Base-by-base conservation (phyloP, 495 filamentous ascomycete species). In the Hypoxylon cercidicola region DNA sequence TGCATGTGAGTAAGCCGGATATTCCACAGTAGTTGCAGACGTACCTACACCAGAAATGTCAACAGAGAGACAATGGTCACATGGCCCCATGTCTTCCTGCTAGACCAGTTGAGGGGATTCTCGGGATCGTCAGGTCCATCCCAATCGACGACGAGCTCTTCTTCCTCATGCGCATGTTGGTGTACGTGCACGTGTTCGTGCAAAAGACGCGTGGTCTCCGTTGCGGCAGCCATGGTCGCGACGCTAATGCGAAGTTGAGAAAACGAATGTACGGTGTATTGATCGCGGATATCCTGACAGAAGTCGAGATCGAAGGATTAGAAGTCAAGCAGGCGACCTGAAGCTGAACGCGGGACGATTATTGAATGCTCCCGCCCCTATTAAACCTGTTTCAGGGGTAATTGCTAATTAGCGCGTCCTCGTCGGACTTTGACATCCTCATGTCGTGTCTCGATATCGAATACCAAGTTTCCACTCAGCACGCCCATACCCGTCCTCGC, bases 121-220 rank as follows among this genome's bases (percentile, higher is more conserved):
- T 74, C 72, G 0, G 81, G 82, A 55, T 87, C 84, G 55, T 84
- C 76, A 2, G 81, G 79, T 0, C 82, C 82, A 68, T 85, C 78
- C 82, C 82, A 87, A 37, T 77, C 73, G 6, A 37, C 30, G 47
- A 51, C 18, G 25, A 20, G 2, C n/a, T n/a, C n/a, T 19, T 20
- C 30, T 13, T 10, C 30, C 9, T 51, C 47, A 6, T 51, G 12
- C 7, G 25, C 25, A 28, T 28, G 25, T 7, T 28, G 25, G 25
- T 28, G 25, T 3, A 28, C 25, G 25, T 28, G 25, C 7, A 16
- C 47, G 9, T 19, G 47, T 2, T 51, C 47, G 16, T 37, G 47
- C 1, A 51, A 28, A 4, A 51, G 47, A 28, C 47, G 47, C 30
- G 47, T 51, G 3, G 47, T 51, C 30, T 51, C 47, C 28, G 20